Base-by-base conservation (phyloP, 768 basidiomycete genomes). In the Termitomyces sp. region DNA sequence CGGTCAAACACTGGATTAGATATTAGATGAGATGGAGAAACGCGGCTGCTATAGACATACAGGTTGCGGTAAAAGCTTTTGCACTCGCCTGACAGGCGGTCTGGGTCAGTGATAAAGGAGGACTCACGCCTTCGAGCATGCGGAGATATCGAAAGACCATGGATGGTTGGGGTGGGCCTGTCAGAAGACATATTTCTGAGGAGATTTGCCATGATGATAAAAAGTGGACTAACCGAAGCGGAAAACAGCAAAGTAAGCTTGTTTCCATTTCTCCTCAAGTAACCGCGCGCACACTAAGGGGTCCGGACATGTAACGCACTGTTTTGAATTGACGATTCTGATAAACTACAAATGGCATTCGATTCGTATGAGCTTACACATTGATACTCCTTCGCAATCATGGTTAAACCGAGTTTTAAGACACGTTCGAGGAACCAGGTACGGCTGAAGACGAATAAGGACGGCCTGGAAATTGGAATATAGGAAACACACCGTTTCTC, bases 371-470 rank as follows among this genome's bases (percentile, higher is more conserved):
- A 24, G 24, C 84, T 62, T 67, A 94, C 92, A 67, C 95, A 97
- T 83, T 91, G 88, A 65, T 97, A 97, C 66, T 97, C 94, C 69
- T 95, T 94, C n/a, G 90, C 84, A 24, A 96, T 80, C 60, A 87
- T 83, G 0, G 90, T 89, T 41, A 93, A 76, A 2, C 93, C 92
- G 10, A 98, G 83, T 68, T 97, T 97, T 61, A 97, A 78, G 16
- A 98, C 89, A 20, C 95, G 85, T 69, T 98, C 95, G 20, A 97
- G 80, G 73, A 97, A 97, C 94, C 94, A 97, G 54, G 87, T 95
- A 57, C 95, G 83, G 36, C 93, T 92, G 62, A 14, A 30, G 18
- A 10, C 11, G 24, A 52, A 26, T 38, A 28, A 41, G n/a, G n/a
- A 30, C 2, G 7, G 3, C n/a, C 20, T 18, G n/a, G n/a, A 8